Evolutionary conservation across 306 rosid genomes (phyloP), one percentile per base, ranked within the genome.

Genomic region (Trichosanthes cucumerina): DNA sequence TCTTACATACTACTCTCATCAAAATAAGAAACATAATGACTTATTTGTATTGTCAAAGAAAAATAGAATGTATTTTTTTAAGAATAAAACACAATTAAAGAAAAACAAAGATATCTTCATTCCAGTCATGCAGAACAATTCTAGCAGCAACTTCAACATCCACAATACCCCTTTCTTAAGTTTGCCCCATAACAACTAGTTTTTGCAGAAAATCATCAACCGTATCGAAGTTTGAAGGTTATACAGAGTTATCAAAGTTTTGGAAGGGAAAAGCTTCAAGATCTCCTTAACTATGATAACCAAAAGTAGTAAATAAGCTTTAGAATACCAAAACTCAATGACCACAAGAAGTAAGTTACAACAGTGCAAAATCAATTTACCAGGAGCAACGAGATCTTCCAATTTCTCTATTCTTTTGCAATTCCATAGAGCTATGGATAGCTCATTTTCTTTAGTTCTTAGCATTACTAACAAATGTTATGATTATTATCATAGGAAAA

Each of bases 111-210:
- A 54, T 87, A 95, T 97, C 98, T 81, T 88, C 89, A 33, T 95
- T 95, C 97, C 98, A 95, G 83, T 95, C 98, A 65, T 87, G 97
- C 80, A 95, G 96, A 80, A 95, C 76, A 11, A 95, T 95, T 85
- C 92, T 89, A 38, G 98, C 98, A 18, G 96, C 83, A 76, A 97
- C 88, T 4, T 77, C 88, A n/a, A 84, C 76, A 80, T 95, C 98
- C 76, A 90, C 86, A 59, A 92, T 33, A 62, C 97, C 98, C 59
- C 97, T 81, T 89, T 95, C 83, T 91, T 95, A 38, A 92, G 97
- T 86, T 88, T 95, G 21, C 98, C 98, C 86, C 97, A 92, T 91
- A 34, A 92, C 75, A 49, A 97, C 97, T 21, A 95, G 89, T 86
- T 86, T 89, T 81, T 84, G 93, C 47, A 95, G 84, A 76, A 92